Base-by-base conservation (phyloP, 345 rosid genomes). In the Citrus unshiu region DNA sequence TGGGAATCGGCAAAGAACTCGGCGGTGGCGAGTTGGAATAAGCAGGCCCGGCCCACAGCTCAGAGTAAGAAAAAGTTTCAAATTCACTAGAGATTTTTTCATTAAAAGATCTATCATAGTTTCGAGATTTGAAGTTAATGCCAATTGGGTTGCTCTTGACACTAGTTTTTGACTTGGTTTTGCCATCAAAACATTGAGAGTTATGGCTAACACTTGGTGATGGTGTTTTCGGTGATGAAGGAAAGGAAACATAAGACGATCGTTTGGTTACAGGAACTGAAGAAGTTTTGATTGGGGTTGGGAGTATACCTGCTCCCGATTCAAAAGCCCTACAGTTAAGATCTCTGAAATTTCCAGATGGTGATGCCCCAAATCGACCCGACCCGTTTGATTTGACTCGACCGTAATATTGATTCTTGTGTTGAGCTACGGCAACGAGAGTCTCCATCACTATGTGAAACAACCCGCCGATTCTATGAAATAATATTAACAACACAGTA, bases 21-120 rank as follows among this genome's bases (percentile, higher is more conserved):
- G 99, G 93, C 0, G 98, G 95, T 4, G 99, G 99, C 0, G 98
- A 96, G 89, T 91, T 94, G 14, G 99, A 96, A 81, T 96, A 94
- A 16, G 99, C 93, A 40, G 99, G 99, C 21, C 99, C 99, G 4
- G 98, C 99, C 99, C 99, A 96, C 21, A 87, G 86, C 85, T 96
- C 98, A 70, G 95, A 89, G 78, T 77, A 91, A 5, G 85, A 83
- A 56, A 89, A 58, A 64, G 79, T 79, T n/a, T 84, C 84, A 72
- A 76, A 83, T 62, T 85, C 86, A 60, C 76, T 69, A 35, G 68
- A 76, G 76, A 81, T 25, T 68, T 81, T 91, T 30, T 84, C 89
- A 70, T 19, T 65, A 70, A 80, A 79, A 82, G 81, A 9, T 12
- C 74, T 83, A 57, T 43, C 84, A 64, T 62, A 83, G 72, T 67